Evolutionary conservation across 768 basidiomycete species (phyloP).

Genomic region (Kwoniella dejecticola): DNA sequence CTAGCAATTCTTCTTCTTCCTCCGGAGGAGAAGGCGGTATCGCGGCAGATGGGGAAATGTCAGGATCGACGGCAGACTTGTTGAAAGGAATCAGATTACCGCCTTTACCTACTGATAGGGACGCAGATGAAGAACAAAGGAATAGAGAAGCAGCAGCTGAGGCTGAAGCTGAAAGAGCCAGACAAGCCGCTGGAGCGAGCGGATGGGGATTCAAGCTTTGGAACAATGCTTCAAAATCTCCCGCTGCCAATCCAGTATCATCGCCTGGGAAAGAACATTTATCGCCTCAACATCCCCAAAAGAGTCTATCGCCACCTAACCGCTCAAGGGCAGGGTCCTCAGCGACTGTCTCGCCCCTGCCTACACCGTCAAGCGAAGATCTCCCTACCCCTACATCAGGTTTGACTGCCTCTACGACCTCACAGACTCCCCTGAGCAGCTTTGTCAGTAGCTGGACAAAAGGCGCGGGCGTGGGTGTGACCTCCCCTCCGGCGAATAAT

Average conservation of each 20-base stretch:
- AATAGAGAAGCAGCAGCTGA: slow-evolving; percentile 6
- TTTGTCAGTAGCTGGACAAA: slow-evolving; percentile 50
- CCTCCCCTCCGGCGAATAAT: slow-evolving; percentile 9
- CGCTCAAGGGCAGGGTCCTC: slow-evolving; percentile 29
- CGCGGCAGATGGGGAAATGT: slow-evolving; percentile 14
- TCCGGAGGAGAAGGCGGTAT: slow-evolving; percentile 3
- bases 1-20: slow-evolving; percentile 11
- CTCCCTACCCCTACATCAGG: slow-evolving; percentile 6
- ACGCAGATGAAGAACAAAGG: slow-evolving; percentile 32
- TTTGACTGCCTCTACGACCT: slow-evolving; percentile 2
- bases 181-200: slow-evolving; percentile 23
- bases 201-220: slow-evolving; percentile 42
- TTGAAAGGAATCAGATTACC: slow-evolving; percentile 52
- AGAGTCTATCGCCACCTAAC: slow-evolving; percentile 32
- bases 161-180: slow-evolving; percentile 16
- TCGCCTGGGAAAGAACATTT: slow-evolving; percentile 8
- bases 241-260: not conserved
- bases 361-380: slow-evolving; percentile 16
- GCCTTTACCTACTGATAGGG: slow-evolving; percentile 56
- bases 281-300: slow-evolving; percentile 23
- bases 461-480: no score
- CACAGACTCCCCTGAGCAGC: slow-evolving; percentile 41
- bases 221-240: slow-evolving; percentile 9
- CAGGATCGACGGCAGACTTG: slow-evolving; percentile 25
- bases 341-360: slow-evolving; percentile 21